Percentiles rank a stretch among this genome's conserved stretches.
These are phyloP conservation scores for Albifimbria verrucaria DNA, from an alignment of 2,329 filamentous ascomycete genomes.

Conservation along the genomic window DNA sequence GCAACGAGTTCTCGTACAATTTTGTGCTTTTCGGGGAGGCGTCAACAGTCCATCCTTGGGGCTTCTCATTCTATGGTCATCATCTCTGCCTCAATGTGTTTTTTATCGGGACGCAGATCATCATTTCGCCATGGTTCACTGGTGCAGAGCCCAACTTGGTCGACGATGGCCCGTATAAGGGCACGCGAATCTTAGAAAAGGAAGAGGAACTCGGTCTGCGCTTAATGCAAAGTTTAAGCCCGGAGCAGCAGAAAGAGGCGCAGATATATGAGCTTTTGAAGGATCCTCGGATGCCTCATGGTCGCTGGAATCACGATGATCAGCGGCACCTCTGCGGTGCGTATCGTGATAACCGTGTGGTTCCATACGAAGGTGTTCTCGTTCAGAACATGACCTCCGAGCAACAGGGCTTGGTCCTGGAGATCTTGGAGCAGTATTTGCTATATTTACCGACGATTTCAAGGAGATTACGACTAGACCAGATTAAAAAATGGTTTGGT, in stretches of 20 bases:
- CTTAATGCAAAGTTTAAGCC: slow-evolving; percentile 63
- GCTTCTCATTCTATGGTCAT: slow-evolving; percentile 74
- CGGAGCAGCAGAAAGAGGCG: slow-evolving; percentile 49
- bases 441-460: slow-evolving; percentile 62
- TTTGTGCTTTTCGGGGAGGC: slow-evolving; percentile 67
- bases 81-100: slow-evolving; percentile 73
- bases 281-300: slow-evolving; percentile 63
- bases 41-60: slow-evolving; percentile 59
- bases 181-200: slow-evolving; percentile 61
- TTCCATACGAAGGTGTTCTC: slow-evolving; percentile 68
- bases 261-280: slow-evolving; percentile 58
- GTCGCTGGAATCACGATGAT: slow-evolving; percentile 77
- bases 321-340: slow-evolving; percentile 76
- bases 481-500: slow-evolving; percentile 52
- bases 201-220: slow-evolving; percentile 64
- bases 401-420: slow-evolving; percentile 53
- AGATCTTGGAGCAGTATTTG: slow-evolving; percentile 62
- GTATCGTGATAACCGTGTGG: slow-evolving; percentile 72
- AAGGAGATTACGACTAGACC: slow-evolving; percentile 49
- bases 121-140: slow-evolving; percentile 73
- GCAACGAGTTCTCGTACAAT: slow-evolving; percentile 77
- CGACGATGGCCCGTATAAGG: slow-evolving; percentile 59
- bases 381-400: slow-evolving; percentile 44
- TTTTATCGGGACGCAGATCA: slow-evolving; percentile 60
- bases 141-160: slow-evolving; percentile 77